Percentiles rank a stretch among this genome's conserved stretches.
phyloP scores from a whole-genome alignment of 805 yeast genomes.

The Candida taoyuanica region DNA sequence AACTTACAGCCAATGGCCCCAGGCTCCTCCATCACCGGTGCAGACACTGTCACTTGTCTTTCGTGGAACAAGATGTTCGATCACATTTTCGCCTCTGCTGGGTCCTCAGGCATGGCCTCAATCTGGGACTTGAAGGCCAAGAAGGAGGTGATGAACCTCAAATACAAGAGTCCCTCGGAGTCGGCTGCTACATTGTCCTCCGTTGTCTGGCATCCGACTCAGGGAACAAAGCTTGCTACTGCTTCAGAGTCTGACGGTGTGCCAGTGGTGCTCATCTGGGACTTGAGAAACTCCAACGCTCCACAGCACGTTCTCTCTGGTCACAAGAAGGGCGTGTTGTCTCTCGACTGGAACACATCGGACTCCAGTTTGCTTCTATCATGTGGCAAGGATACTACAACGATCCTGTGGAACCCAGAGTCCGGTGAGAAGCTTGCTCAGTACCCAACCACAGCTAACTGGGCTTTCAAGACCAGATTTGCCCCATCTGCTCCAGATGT shows the following conservation, averaged over 20 bases:
- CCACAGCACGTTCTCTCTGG: conserved; percentile 77
- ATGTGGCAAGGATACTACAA: conserved; percentile 89
- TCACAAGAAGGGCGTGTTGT: conserved; percentile 82
- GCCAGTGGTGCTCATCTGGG: conserved; percentile 88
- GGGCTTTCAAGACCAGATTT: conserved; percentile 88
- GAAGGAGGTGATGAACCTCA: conserved; percentile 83
- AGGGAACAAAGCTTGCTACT: conserved; percentile 81
- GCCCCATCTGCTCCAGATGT: conserved; percentile 87
- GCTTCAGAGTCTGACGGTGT: conserved; percentile 78
- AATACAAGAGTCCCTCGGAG: conserved; percentile 50
- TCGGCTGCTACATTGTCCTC: conserved; percentile 66
- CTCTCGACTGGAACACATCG: conserved; percentile 88
- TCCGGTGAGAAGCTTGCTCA: conserved; percentile 70
- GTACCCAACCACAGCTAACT: conserved; percentile 87
- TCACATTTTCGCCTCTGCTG: conserved; percentile 88
- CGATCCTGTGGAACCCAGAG: conserved; percentile 86
- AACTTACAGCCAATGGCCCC: conserved; percentile 50
- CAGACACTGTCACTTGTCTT: conserved; percentile 74
- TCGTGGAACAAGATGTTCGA: conserved; percentile 85
- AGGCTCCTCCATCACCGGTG: conserved; percentile 74
- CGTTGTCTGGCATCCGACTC: conserved; percentile 93
- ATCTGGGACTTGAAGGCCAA: conserved; percentile 91
- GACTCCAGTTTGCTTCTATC: conserved; percentile 78
- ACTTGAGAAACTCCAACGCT: conserved; percentile 86
- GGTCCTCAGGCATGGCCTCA: conserved; percentile 79